A percentile compares a stretch with the other conserved stretches of the same genome.
Evolutionary conservation across 2,329 filamentous ascomycete species (phyloP).

Genomic region (Xenoacremonium recifei): DNA sequence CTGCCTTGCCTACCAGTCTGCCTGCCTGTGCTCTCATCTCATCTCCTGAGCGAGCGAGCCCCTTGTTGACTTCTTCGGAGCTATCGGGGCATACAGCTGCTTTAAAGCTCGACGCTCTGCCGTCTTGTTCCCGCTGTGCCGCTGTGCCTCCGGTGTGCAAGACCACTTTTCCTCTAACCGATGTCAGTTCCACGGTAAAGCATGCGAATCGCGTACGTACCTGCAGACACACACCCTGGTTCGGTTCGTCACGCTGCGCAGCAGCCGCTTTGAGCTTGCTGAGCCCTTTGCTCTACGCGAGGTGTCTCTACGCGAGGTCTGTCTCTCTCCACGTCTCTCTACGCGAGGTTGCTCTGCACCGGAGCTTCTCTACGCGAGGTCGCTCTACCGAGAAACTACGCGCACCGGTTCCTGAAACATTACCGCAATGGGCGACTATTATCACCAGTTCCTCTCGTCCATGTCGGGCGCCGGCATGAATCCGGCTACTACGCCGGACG

Average conservation of each 20-base stretch:
- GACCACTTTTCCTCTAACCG: constrained; percentile 8
- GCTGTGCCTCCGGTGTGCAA: constrained; percentile 5
- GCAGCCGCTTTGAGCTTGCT: too few species aligned
- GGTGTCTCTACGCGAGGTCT: too few species aligned
- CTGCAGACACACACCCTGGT: not conserved
- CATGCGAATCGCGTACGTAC: constrained; percentile 18
- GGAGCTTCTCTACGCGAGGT: too few species aligned
- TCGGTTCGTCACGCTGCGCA: constrained; percentile 1
- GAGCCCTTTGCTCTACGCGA: too few species aligned
- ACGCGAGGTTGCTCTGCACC: too few species aligned
- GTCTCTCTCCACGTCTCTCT: too few species aligned
- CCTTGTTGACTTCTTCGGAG: too few species aligned
- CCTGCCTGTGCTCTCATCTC: too few species aligned
- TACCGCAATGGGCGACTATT: constrained; percentile 53
- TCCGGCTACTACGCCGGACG: constrained; percentile 37
- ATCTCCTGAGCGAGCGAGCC: too few species aligned
- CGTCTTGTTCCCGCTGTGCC: constrained; percentile 3
- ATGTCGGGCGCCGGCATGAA: constrained; percentile 46
- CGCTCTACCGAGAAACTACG: constrained; percentile 3
- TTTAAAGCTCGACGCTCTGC: too few species aligned
- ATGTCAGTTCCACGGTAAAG: constrained; percentile 12
- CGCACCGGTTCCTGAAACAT: constrained; percentile 6
- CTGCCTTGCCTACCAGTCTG: too few species aligned
- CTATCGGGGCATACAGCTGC: constrained; percentile 1
- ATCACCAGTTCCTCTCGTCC: constrained; percentile 54